These are phyloP conservation scores for Leptographium procerum DNA, from an alignment of 2,329 filamentous ascomycete genomes.

Conservation along the genomic window DNA sequence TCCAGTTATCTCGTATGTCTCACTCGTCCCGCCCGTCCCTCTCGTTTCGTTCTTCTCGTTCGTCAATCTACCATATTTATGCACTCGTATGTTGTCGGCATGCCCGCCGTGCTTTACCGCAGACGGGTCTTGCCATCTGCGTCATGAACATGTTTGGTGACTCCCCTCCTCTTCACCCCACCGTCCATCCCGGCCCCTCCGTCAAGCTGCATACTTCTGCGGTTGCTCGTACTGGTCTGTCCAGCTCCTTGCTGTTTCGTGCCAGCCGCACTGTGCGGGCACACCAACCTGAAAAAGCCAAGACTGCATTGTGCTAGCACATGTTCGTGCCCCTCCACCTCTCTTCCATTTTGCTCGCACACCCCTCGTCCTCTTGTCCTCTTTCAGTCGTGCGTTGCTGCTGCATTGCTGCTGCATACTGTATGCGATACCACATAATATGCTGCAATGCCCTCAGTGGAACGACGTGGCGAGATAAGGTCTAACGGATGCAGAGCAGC, in stretches of 20 bases:
- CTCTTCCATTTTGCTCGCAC: no score
- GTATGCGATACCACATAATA: no score
- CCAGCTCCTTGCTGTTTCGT: no score
- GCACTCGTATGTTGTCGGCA: neutral
- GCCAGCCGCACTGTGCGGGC: no score
- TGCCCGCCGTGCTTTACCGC: neutral
- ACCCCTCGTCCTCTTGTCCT: no score
- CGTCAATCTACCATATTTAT: neutral
- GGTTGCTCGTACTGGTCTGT: neutral
- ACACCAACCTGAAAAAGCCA: no score
- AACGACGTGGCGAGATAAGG: neutral
- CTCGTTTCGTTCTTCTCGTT: no score
- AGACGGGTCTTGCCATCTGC: neutral
- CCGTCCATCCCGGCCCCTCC: neutral
- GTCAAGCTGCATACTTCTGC: neutral
- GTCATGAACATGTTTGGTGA: neutral
- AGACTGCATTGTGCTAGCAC: no score
- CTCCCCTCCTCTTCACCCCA: neutral
- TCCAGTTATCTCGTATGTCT: neutral
- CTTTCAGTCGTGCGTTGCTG: no score
- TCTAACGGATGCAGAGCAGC: neutral
- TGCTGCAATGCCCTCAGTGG: neutral
- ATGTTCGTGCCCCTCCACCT: no score
- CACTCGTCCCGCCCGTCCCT: no score
- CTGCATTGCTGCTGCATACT: no score